A percentile compares a stretch with the other conserved stretches of the same genome.
Evolutionary conservation across 1,139 yeast genomes (phyloP).

Genomic region (Protomyces pachydermus): DNA sequence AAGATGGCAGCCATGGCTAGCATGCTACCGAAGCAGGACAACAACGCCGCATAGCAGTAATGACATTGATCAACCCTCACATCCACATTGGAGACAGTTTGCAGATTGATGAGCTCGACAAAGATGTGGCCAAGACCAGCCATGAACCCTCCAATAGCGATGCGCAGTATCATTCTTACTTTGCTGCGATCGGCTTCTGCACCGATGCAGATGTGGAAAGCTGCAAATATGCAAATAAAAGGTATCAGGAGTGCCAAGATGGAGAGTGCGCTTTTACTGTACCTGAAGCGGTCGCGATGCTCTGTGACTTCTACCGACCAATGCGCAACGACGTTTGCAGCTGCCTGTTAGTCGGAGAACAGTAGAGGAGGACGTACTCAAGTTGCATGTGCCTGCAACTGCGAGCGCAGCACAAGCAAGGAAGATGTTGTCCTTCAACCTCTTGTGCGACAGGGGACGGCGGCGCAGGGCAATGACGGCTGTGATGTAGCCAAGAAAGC

Average conservation of each 20-base stretch:
- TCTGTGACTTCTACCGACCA: not conserved
- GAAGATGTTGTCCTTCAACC: not conserved
- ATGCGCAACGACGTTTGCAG: not conserved
- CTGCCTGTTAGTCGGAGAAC: slow-evolving; percentile 12
- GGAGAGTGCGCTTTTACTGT: slow-evolving; percentile 1
- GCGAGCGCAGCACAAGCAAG: slow-evolving; percentile 18
- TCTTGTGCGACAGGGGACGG: slow-evolving; percentile 1
- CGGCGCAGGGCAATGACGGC: not conserved
- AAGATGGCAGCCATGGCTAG: slow-evolving; percentile 14
- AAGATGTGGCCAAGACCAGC: not conserved
- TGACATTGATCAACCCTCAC: slow-evolving; percentile 1
- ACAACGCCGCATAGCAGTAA: slow-evolving; percentile 10
- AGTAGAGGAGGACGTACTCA: slow-evolving; percentile 23
- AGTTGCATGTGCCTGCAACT: slow-evolving; percentile 26
- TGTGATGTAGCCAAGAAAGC: not conserved
- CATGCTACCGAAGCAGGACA: slow-evolving; percentile 20
- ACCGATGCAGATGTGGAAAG: slow-evolving; percentile 2
- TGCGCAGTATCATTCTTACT: slow-evolving; percentile 3
- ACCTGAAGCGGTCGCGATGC: not conserved
- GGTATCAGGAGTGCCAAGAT: not conserved
- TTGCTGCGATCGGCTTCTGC: not conserved
- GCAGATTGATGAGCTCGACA: not conserved
- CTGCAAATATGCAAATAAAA: not conserved
- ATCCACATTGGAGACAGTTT: slow-evolving; percentile 12
- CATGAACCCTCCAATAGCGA: slow-evolving; percentile 9